Evolutionary conservation across 2,329 filamentous ascomycete genomes (phyloP), one percentile per base, ranked within the genome.

Genomic region (Periconia sp.): DNA sequence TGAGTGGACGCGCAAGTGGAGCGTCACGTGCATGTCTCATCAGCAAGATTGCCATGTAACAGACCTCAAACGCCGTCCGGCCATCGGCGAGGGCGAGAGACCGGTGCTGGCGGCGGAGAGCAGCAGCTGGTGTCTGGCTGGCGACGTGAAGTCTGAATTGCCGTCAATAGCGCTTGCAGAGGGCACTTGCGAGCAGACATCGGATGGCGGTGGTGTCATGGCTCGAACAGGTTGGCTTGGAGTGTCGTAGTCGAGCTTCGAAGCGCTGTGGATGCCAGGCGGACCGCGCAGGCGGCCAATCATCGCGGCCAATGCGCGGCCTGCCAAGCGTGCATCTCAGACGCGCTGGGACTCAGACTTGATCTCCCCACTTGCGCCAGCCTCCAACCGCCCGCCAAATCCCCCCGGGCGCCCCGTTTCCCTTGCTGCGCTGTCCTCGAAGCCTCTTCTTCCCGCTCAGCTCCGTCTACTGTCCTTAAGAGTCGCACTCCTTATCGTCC

Each of bases 21-120:
- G 15, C n/a, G 50, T 67, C 65, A 69, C 65, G 65, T 69, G 64
- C 55, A 41, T 61, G 64, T 67, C 59, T 68, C 62, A 64, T 49
- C 54, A 46, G 52, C 51, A 49, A 50, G 48, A 57, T 55, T 54
- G 60, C 55, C 65, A 57, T 66, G 65, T 66, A 58, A 68, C 65
- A 66, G 52, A 65, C 57, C 49, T 69, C 65, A 69, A 69, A 69
- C 65, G 55, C 56, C 42, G 50, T 42, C 54, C 39, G 44, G 44
- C 44, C 43, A 48, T 46, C 41, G 47, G 32, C n/a, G n/a, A 43
- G 50, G 52, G 44, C 43, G 40, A 29, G 34, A 19, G 40, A 36
- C 30, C 36, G 37, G 25, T 48, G 51, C 41, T 42, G 43, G 31
- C 31, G 45, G 51, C 42, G 32, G 42, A 34, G 15, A 23, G 36